Evolutionary conservation across 768 basidiomycete genomes (phyloP).

Genomic region (Suillus placidus): DNA sequence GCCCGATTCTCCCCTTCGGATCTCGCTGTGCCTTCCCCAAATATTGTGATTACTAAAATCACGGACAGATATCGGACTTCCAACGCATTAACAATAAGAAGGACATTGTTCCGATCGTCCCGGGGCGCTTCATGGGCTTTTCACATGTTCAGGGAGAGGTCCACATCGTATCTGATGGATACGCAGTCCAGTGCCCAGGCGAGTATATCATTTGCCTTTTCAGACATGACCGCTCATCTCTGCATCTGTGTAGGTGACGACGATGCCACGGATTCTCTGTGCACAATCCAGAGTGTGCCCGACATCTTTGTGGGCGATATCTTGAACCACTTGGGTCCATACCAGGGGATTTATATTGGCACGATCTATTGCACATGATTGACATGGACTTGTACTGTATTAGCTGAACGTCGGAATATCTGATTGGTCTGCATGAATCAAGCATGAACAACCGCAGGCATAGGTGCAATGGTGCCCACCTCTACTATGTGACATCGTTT

Average conservation of each 20-base stretch:
- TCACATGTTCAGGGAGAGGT: slow-evolving; percentile 42
- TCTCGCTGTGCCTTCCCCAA: not conserved
- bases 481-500: not conserved
- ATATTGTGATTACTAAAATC: not conserved
- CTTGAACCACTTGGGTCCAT: slow-evolving; percentile 59
- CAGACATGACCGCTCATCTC: not conserved
- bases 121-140: slow-evolving; percentile 53
- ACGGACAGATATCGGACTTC: slow-evolving; percentile 25
- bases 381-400: not conserved
- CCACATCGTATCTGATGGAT: slow-evolving; percentile 42
- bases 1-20: slow-evolving; percentile 7
- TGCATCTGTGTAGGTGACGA: slow-evolving; percentile 46
- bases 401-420: not conserved
- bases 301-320: slow-evolving; percentile 53
- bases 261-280: slow-evolving; percentile 54
- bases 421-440: not conserved
- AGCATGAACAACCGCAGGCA: not conserved
- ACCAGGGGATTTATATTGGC: slow-evolving; percentile 58
- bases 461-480: not conserved
- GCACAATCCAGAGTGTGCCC: slow-evolving; percentile 57
- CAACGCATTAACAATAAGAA: slow-evolving; percentile 33
- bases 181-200: slow-evolving; percentile 47
- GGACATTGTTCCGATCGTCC: slow-evolving; percentile 61
- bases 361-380: slow-evolving; percentile 42
- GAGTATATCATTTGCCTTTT: slow-evolving; percentile 1